Base-by-base conservation (phyloP, 1,139 yeast species). In the Candida albicans region DNA sequence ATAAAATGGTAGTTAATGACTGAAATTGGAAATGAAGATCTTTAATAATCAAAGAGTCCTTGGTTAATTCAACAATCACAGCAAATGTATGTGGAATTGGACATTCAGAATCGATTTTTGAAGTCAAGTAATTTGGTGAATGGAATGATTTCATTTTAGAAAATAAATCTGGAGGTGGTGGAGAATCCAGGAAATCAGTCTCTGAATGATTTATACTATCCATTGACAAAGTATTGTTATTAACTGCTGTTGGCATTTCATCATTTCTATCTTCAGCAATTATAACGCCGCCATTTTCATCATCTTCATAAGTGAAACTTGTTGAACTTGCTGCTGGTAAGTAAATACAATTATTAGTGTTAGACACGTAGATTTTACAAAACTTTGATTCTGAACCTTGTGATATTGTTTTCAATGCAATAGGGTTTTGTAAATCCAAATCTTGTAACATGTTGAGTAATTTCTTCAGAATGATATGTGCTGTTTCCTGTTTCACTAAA, bases 1-100 rank as follows among this genome's bases (percentile, higher is more conserved):
- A 81, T 47, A 73, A 60, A 2, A 79, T 66, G 41, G 57, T 61
- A 6, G 70, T 61, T 2, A 54, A 32, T 12, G 75, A 68, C 42
- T 58, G 61, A 48, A 73, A 68, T 42, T 64, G 68, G 36, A 73
- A 53, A 24, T 53, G 55, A 14, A 73, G 46, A 37, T 64, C 65
- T 34, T 59, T 60, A 5, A 67, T 55, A 1, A 58, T 47, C 8
- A 67, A 57, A 12, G 49, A 35, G 35, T 69, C 77, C 43, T 67
- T 69, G 18, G 59, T 55, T 18, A 73, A 58, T 47, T 73, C 78
- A 2, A 73, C 55, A 8, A 73, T 64, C 4, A 73, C 70, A 0
- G 74, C 79, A 58, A 73, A 72, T 1, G 75, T 70, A 54, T 72
- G 77, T 5, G 78, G 78, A 13, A 73, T 72, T 2, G 75, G 75